phyloP scores from a whole-genome alignment of 257 asterid genomes.

The Solanum tacnaense region DNA sequence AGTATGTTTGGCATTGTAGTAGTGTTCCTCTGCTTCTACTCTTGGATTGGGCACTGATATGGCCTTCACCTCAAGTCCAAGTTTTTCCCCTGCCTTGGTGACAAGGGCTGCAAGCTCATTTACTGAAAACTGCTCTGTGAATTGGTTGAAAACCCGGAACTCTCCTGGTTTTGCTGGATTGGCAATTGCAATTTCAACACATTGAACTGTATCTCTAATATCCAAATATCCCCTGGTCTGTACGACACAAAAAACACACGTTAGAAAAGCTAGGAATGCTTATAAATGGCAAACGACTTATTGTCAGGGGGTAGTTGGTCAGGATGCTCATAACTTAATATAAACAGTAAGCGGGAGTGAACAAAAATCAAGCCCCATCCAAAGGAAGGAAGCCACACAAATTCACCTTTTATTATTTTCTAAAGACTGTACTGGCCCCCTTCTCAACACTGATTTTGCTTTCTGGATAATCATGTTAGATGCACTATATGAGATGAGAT shows the following conservation, averaged over 20 bases:
- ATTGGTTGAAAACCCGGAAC: slow-evolving; percentile 88
- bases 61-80: slow-evolving; percentile 71
- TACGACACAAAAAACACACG: not conserved
- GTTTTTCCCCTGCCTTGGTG: slow-evolving; percentile 75
- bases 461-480: not conserved
- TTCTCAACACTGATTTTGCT: not conserved
- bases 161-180: slow-evolving; percentile 89
- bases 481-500: not conserved
- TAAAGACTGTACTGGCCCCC: not conserved
- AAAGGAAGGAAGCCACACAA: not conserved
- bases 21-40: slow-evolving; percentile 96
- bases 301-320: not conserved
- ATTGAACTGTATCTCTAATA: slow-evolving; percentile 91
- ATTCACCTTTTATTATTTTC: not conserved
- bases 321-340: not conserved
- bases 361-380: not conserved
- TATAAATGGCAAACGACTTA: not conserved
- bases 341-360: not conserved
- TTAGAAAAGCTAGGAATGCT: not conserved
- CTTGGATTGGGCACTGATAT: slow-evolving; percentile 83
- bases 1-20: slow-evolving; percentile 89
- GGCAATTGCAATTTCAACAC: slow-evolving; percentile 89
- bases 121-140: slow-evolving; percentile 94
- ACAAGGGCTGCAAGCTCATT: slow-evolving; percentile 81
- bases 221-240: slow-evolving; percentile 97